Percentiles rank a stretch among this genome's conserved stretches.
phyloP scores from a whole-genome alignment of 345 rosid species.

The Camelina hispida region DNA sequence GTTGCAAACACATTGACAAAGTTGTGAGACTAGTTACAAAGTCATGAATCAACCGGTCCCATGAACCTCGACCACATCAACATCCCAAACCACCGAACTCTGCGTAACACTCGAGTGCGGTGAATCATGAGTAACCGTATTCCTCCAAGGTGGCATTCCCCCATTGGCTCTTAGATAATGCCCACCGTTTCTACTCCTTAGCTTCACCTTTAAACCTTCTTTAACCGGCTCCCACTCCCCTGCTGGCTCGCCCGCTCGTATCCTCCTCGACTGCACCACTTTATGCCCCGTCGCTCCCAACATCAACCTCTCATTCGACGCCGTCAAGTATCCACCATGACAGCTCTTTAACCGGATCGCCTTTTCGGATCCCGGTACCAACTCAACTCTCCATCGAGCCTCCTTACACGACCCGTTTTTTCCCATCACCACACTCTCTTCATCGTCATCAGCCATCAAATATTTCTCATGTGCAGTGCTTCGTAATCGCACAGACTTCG shows the following conservation, averaged over 20 bases:
- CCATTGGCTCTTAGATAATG: constrained; percentile 75
- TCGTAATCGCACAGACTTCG: constrained; percentile 70
- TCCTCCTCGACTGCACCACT: constrained; percentile 63
- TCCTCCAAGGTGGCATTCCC: constrained; percentile 81
- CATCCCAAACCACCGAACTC: constrained; percentile 75
- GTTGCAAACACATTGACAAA: neutral
- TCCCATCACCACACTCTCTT: constrained; percentile 71
- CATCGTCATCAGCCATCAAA: constrained; percentile 68
- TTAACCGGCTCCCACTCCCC: constrained; percentile 80
- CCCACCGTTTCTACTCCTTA: constrained; percentile 66
- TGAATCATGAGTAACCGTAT: constrained; percentile 77
- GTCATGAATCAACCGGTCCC: constrained; percentile 25
- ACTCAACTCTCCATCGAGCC: constrained; percentile 74
- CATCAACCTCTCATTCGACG: constrained; percentile 68
- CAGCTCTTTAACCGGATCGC: constrained; percentile 73
- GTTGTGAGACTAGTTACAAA: neutral
- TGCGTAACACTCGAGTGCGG: constrained; percentile 64
- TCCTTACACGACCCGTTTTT: constrained; percentile 63
- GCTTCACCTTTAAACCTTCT: constrained; percentile 54
- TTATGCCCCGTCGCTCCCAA: constrained; percentile 80
- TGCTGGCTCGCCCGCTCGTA: constrained; percentile 54
- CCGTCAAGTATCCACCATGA: constrained; percentile 75
- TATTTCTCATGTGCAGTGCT: constrained; percentile 73
- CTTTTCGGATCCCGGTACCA: constrained; percentile 53
- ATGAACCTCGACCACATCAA: constrained; percentile 59